Base-by-base conservation (phyloP, 331 rosid species). In the Spiraea crenata region DNA sequence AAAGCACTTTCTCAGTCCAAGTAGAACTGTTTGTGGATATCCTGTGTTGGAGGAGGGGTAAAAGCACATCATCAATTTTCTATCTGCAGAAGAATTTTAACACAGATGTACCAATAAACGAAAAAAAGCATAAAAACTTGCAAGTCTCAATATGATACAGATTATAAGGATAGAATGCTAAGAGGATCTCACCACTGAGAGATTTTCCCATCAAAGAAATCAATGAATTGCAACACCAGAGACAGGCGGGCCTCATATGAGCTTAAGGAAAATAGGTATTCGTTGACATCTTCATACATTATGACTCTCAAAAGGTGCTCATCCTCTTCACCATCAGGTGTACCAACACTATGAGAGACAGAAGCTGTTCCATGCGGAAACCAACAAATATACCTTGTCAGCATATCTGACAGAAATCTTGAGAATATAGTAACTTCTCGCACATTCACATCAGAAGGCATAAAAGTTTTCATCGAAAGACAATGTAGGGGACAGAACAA, bases 141-240 rank as follows among this genome's bases (percentile, higher is more conserved):
- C 31, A 25, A 25, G 31, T 25, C 31, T 25, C 31, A 25, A 25
- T 25, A 2, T 0, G 31, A 55, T 19, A 15, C 31, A 69, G 14
- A 40, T 57, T 41, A 67, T 14, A 42, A 8, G 8, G 57, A 55
- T 39, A 72, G 39, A 57, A 34, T 3, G 25, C 16, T 14, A 58
- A 71, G 47, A 64, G 70, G 80, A 71, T 66, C 89, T 84, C 82
- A 89, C 99, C 79, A 67, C 49, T 73, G 96, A 79, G 87, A 83
- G 71, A 82, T 65, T 78, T 85, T 87, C 71, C 97, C 99, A 31
- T 91, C 97, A 80, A 83, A 89, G 85, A 93, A 91, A 73, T 91
- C 91, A 71, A 87, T 60, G 63, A 91, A 86, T 77, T 93, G 99
- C 74, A 66, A 86, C 61, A 91, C 73, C 45, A 89, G 82, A 34